Evolutionary conservation across 768 basidiomycete species (phyloP).

Genomic region (Nevesoporus exiguus): DNA sequence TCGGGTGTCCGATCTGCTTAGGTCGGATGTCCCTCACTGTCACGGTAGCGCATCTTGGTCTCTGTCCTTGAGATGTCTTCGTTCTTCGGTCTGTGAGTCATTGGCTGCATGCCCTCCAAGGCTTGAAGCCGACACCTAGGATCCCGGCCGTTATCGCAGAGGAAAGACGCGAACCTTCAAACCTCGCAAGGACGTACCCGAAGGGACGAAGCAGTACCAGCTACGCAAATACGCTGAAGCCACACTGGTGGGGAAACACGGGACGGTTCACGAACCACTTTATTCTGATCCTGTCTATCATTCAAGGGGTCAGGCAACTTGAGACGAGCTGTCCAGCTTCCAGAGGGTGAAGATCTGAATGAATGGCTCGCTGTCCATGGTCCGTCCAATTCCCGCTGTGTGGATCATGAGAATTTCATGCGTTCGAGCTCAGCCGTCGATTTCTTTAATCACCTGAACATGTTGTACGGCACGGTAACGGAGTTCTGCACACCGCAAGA

Average conservation of each 20-base stretch:
- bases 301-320: slow-evolving; percentile 91
- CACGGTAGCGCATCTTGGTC: slow-evolving; percentile 9
- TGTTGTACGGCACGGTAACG: slow-evolving; percentile 97
- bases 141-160: slow-evolving; percentile 36
- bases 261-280: not conserved
- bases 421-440: slow-evolving; percentile 73
- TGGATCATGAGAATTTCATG: not conserved
- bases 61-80: slow-evolving; percentile 57
- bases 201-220: slow-evolving; percentile 97
- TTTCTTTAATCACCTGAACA: slow-evolving; percentile 99
- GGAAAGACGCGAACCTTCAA: slow-evolving; percentile 95
- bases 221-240: slow-evolving; percentile 96
- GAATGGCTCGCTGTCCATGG: slow-evolving; percentile 99
- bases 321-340: slow-evolving; percentile 85
- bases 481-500: slow-evolving; percentile 96
- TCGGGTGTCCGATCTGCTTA: slow-evolving; percentile 2
- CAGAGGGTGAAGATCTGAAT: slow-evolving; percentile 94
- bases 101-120: not conserved
- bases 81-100: slow-evolving; percentile 81
- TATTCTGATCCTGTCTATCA: slow-evolving; percentile 12
- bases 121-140: slow-evolving; percentile 11
- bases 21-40: slow-evolving; percentile 3
- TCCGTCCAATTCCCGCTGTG: slow-evolving; percentile 34
- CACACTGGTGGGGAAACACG: slow-evolving; percentile 58
- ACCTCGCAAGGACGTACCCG: slow-evolving; percentile 90